Evolutionary conservation across 257 asterid genomes (phyloP).

Genomic region (Cynanchum wilfordii): DNA sequence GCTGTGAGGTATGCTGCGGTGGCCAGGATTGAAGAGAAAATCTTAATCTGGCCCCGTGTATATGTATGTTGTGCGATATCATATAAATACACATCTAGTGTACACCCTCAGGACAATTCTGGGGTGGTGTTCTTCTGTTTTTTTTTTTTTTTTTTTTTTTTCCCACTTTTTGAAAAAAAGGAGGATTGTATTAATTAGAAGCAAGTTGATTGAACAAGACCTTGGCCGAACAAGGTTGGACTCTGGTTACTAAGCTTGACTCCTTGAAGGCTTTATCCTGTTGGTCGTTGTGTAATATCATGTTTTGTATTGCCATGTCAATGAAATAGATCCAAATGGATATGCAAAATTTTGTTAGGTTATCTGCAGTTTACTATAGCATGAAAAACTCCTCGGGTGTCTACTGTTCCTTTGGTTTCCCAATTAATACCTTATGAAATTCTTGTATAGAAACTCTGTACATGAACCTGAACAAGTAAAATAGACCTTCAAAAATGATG

Average conservation of each 20-base stretch:
- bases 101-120: no score
- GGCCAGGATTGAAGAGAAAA: conserved; percentile 34
- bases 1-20: conserved; percentile 53
- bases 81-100: conserved; percentile 1
- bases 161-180: no score
- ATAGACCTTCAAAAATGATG: background rate
- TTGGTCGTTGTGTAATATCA: background rate
- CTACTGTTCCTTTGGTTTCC: no score
- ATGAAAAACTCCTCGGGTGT: no score
- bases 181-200: no score
- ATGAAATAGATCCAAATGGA: background rate
- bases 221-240: background rate
- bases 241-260: background rate
- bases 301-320: background rate
- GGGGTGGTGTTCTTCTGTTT: no score
- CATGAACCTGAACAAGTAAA: background rate
- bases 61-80: conserved; percentile 10
- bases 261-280: background rate
- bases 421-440: no score
- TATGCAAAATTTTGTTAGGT: no score
- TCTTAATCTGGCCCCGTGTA: background rate
- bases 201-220: no score
- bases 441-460: background rate
- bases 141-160: no score
- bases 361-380: no score